These are phyloP conservation scores for Pleurotus cornucopiae DNA, from an alignment of 768 basidiomycete species.

Conservation along the genomic window DNA sequence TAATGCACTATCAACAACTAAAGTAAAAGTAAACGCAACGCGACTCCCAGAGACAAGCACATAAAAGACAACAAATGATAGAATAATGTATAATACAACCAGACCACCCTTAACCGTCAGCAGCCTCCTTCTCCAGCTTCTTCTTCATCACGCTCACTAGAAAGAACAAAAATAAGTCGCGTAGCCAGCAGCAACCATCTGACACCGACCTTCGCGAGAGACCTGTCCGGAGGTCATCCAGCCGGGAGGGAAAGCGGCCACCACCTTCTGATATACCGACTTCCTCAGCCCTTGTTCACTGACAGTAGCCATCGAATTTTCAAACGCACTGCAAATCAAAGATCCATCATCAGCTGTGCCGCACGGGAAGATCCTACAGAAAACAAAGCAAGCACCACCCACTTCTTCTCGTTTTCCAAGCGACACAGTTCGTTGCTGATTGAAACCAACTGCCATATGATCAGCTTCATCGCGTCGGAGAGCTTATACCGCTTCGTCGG, in stretches of 20 bases:
- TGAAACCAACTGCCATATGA: constrained; percentile 77
- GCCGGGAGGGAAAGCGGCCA: constrained; percentile 74
- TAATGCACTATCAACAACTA: too few relatives aligned
- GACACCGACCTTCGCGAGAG: constrained; percentile 71
- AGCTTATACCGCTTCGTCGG: constrained; percentile 71
- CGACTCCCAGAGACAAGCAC: too few relatives aligned
- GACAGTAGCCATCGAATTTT: constrained; percentile 65
- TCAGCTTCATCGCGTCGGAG: constrained; percentile 76
- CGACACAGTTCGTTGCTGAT: constrained; percentile 82
- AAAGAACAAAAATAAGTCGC: background rate
- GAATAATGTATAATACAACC: too few relatives aligned
- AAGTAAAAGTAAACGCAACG: too few relatives aligned
- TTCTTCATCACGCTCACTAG: constrained; percentile 86
- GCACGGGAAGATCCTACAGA: background rate
- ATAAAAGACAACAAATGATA: too few relatives aligned
- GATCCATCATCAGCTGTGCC: constrained; percentile 4
- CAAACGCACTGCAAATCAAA: constrained; percentile 38
- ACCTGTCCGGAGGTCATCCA: constrained; percentile 88
- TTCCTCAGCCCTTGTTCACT: constrained; percentile 83
- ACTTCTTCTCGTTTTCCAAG: constrained; percentile 64
- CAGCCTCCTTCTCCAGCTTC: constrained; percentile 66
- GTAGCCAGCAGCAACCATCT: background rate
- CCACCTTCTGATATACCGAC: constrained; percentile 80
- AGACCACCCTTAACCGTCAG: constrained; percentile 30
- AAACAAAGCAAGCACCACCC: constrained; percentile 13